Evolutionary conservation across 768 basidiomycete genomes (phyloP).

Genomic region (Cubamyces sp.): DNA sequence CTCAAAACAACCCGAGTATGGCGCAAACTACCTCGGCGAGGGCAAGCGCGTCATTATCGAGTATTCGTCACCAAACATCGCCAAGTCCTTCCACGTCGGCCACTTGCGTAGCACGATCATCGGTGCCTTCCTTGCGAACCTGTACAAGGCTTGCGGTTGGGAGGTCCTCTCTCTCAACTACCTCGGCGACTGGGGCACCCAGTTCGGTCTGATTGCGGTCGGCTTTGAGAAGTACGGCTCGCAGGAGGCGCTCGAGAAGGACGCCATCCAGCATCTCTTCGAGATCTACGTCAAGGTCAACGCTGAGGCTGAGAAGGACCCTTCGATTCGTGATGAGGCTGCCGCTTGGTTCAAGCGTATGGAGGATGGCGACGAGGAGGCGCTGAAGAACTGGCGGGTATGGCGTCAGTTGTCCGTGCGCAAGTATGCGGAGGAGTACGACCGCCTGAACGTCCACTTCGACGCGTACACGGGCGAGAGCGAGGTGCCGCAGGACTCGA

Average conservation of each 20-base stretch:
- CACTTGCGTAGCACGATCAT: constrained; percentile 98
- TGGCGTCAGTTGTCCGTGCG: constrained; percentile 92
- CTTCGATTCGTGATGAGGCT: constrained; percentile 73
- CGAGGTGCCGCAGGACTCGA: constrained; percentile 71
- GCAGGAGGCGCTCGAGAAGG: constrained; percentile 76
- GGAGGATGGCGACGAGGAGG: constrained; percentile 89
- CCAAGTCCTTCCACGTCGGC: constrained; percentile 97
- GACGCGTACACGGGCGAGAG: constrained; percentile 94
- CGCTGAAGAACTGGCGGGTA: constrained; percentile 85
- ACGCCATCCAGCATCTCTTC: constrained; percentile 94
- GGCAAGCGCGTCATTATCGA: constrained; percentile 89
- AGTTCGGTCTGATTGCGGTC: constrained; percentile 88
- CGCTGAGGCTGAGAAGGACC: constrained; percentile 76
- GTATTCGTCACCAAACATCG: constrained; percentile 96
- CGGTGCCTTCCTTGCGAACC: constrained; percentile 89
- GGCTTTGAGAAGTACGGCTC: constrained; percentile 94
- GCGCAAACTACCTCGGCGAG: constrained; percentile 73
- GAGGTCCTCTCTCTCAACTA: constrained; percentile 92
- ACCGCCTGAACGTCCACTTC: constrained; percentile 85
- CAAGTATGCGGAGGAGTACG: constrained; percentile 89
- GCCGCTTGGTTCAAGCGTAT: constrained; percentile 91
- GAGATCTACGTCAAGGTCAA: constrained; percentile 95
- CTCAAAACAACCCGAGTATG: constrained; percentile 71
- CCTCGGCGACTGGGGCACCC: constrained; percentile 98
- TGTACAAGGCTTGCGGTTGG: constrained; percentile 94